Evolutionary conservation across 192 early-diverging fungal species (phyloP).

Genomic region (Gaertneriomyces sp.): DNA sequence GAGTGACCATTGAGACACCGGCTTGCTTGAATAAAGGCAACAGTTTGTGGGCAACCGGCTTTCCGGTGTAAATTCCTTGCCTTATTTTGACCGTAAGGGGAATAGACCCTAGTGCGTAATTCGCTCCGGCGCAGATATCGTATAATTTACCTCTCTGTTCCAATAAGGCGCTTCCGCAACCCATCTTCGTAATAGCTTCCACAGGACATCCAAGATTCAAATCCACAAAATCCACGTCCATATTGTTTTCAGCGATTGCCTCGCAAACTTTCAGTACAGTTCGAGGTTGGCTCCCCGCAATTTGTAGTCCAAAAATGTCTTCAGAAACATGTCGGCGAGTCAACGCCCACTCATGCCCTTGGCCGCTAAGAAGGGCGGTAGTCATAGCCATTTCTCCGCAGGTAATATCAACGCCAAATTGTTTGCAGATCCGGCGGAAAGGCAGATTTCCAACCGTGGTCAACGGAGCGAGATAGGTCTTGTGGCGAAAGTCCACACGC

Average conservation of each 20-base stretch:
- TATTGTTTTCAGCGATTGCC: slow-evolving; percentile 53
- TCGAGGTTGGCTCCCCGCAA: slow-evolving; percentile 65
- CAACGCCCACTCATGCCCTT: slow-evolving; percentile 72
- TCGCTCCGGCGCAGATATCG: slow-evolving; percentile 74
- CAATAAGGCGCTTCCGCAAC: slow-evolving; percentile 81
- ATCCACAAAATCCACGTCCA: slow-evolving; percentile 89
- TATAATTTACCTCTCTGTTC: slow-evolving; percentile 59
- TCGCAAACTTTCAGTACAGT: slow-evolving; percentile 63
- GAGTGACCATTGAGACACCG: slow-evolving; percentile 62
- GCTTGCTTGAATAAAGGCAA: slow-evolving; percentile 63
- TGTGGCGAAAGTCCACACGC: slow-evolving; percentile 72
- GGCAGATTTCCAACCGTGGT: slow-evolving; percentile 98
- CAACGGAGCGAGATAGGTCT: slow-evolving; percentile 90
- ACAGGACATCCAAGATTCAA: slow-evolving; percentile 96
- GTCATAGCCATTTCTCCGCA: slow-evolving; percentile 90
- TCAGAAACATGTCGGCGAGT: slow-evolving; percentile 80
- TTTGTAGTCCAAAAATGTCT: slow-evolving; percentile 89
- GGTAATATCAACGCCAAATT: slow-evolving; percentile 91
- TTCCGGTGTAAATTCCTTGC: slow-evolving; percentile 64
- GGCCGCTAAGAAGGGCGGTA: slow-evolving; percentile 33
- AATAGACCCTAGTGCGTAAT: slow-evolving; percentile 59
- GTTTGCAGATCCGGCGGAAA: slow-evolving; percentile 91
- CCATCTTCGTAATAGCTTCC: slow-evolving; percentile 76
- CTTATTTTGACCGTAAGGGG: slow-evolving; percentile 91
- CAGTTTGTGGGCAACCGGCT: slow-evolving; percentile 68